Conservation (phyloP, 2,329 filamentous ascomycete species). For the Plenodomus tracheiphilus region DNA sequence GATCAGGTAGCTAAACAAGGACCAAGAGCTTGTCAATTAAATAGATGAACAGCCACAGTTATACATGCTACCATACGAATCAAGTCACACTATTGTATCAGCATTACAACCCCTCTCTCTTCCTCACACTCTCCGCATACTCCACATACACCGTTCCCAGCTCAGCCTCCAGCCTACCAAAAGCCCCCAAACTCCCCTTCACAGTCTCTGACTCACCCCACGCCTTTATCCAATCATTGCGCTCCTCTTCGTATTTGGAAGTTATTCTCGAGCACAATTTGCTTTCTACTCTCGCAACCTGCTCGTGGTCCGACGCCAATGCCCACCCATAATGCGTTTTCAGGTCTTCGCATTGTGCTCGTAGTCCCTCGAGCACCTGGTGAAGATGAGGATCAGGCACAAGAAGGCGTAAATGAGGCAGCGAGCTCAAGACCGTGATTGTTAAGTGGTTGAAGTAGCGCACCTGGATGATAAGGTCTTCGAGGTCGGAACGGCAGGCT, state of each 20-base stretch:
- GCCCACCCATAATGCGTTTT: slow-evolving; percentile 12
- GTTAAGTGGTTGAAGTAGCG: background rate
- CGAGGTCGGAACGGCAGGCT: background rate
- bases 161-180: background rate
- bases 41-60: too few species aligned
- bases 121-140: background rate
- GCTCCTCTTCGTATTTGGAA: background rate
- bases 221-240: background rate
- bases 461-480: background rate
- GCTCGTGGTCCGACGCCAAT: slow-evolving; percentile 4
- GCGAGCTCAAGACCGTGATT: too few species aligned
- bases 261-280: background rate
- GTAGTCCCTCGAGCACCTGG: background rate
- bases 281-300: background rate
- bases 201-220: background rate
- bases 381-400: too few species aligned
- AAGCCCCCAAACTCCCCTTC: background rate
- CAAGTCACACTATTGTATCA: too few species aligned
- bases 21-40: too few species aligned
- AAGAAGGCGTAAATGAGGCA: too few species aligned
- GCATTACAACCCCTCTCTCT: background rate
- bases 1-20: too few species aligned
- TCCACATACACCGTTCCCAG: background rate
- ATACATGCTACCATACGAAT: too few species aligned
- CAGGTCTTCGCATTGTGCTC: background rate